These are phyloP conservation scores for Vigna angularis DNA, from an alignment of 306 rosid genomes.

Conservation along the genomic window DNA sequence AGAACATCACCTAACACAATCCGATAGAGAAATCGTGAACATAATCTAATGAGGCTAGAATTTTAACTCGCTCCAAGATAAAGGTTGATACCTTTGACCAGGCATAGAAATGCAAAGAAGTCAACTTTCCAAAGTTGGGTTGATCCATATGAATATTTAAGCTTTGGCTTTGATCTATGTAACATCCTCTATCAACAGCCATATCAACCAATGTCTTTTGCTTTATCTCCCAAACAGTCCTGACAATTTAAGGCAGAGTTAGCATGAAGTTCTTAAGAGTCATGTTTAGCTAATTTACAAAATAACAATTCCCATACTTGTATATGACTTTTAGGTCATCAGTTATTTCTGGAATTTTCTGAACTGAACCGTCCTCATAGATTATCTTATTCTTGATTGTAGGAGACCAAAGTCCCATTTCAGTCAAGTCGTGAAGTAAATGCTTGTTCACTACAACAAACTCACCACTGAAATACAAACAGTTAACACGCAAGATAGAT, in stretches of 20 bases:
- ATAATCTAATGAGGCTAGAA: too few species aligned
- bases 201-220: constrained; percentile 90
- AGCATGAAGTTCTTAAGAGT: constrained; percentile 37
- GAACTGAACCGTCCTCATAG: constrained; percentile 77
- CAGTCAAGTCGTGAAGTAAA: constrained; percentile 84
- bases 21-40: too few species aligned
- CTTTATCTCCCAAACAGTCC: constrained; percentile 98
- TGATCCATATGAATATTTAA: constrained; percentile 93
- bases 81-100: constrained; percentile 72
- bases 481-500: constrained; percentile 35
- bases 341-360: constrained; percentile 70
- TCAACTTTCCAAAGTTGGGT: constrained; percentile 86
- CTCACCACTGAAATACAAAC: constrained; percentile 70
- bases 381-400: constrained; percentile 74
- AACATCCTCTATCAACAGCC: constrained; percentile 91
- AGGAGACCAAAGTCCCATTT: constrained; percentile 92
- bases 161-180: constrained; percentile 94
- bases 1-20: too few species aligned
- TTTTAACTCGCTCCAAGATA: background rate
- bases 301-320: constrained; percentile 60
- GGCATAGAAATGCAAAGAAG: constrained; percentile 90
- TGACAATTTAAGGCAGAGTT: constrained; percentile 43
- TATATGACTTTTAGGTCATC: constrained; percentile 71
- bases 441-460: constrained; percentile 95
- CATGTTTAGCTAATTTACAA: background rate